Conservation (phyloP, 2,329 filamentous ascomycete genomes). For the Penicillium italicum region DNA sequence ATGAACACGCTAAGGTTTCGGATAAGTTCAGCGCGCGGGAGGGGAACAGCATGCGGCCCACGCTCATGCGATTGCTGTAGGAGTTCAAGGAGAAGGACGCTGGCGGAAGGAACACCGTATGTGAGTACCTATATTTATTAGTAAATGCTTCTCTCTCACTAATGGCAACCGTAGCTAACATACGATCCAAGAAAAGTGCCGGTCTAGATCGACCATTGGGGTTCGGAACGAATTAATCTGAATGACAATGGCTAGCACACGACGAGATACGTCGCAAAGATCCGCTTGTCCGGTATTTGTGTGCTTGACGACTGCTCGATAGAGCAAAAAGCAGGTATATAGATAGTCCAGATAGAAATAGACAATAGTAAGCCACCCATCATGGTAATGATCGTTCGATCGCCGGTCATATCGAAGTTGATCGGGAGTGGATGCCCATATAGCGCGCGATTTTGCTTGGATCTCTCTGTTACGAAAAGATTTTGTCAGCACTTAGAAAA, state of each 20-base stretch:
- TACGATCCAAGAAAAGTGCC: constrained; percentile 37
- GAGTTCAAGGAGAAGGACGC: constrained; percentile 34
- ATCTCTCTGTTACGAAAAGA: constrained; percentile 21
- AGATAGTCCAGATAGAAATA: constrained; percentile 36
- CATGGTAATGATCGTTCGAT: constrained; percentile 9
- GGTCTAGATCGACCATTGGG: constrained; percentile 29
- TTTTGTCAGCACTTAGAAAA: neutral
- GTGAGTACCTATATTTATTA: constrained; percentile 26
- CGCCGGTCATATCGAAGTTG: constrained; percentile 27
- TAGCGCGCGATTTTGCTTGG: constrained; percentile 22
- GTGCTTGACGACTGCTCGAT: constrained; percentile 33
- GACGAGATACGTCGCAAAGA: constrained; percentile 33
- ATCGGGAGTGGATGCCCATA: constrained; percentile 26
- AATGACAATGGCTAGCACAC: constrained; percentile 30
- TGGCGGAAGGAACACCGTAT: constrained; percentile 34
- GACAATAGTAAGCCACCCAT: constrained; percentile 21
- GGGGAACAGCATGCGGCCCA: constrained; percentile 22
- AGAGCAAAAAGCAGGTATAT: constrained; percentile 36
- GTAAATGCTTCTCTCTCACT: neutral
- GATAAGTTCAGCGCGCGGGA: constrained; percentile 33
- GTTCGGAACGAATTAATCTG: constrained; percentile 28
- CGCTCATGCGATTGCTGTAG: constrained; percentile 32
- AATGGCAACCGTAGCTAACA: neutral
- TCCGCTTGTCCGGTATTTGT: constrained; percentile 30
- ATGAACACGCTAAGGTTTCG: constrained; percentile 36